Conservation (phyloP, 2,329 filamentous ascomycete genomes). For the Alternaria dauci region DNA sequence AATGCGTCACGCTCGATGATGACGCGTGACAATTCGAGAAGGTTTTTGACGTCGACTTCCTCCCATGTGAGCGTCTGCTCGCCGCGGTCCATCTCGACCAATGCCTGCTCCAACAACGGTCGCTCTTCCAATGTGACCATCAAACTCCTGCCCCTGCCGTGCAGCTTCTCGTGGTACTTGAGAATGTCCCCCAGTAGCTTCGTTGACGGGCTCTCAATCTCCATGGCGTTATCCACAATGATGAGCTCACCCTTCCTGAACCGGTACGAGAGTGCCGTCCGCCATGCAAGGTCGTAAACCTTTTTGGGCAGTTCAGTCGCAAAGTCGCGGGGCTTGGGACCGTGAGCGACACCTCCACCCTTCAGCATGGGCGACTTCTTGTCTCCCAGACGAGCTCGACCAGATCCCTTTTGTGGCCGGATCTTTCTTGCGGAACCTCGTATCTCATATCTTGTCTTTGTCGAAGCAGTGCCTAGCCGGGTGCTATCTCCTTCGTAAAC, state of each 20-base stretch:
- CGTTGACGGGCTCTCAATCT: constrained; percentile 70
- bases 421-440: constrained; percentile 85
- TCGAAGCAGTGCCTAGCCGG: constrained; percentile 75
- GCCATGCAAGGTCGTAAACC: constrained; percentile 94
- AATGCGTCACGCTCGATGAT: constrained; percentile 87
- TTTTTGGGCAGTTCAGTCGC: constrained; percentile 82
- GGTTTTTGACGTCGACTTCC: constrained; percentile 96
- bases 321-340: constrained; percentile 93
- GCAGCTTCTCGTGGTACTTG: constrained; percentile 66
- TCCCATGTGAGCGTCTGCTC: constrained; percentile 73
- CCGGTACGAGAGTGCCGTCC: constrained; percentile 90
- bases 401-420: constrained; percentile 84
- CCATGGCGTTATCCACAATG: constrained; percentile 80
- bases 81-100: constrained; percentile 71
- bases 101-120: constrained; percentile 68
- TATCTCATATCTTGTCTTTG: constrained; percentile 72
- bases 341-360: constrained; percentile 88
- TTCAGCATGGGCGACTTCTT: constrained; percentile 81
- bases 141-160: constrained; percentile 39
- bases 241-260: constrained; percentile 88
- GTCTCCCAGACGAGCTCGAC: constrained; percentile 79
- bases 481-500: constrained; percentile 91
- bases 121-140: constrained; percentile 42
- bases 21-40: constrained; percentile 83
- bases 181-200: constrained; percentile 74